Conservation (phyloP, 108 stramenopile species). For the Asterionellopsis glacialis region DNA sequence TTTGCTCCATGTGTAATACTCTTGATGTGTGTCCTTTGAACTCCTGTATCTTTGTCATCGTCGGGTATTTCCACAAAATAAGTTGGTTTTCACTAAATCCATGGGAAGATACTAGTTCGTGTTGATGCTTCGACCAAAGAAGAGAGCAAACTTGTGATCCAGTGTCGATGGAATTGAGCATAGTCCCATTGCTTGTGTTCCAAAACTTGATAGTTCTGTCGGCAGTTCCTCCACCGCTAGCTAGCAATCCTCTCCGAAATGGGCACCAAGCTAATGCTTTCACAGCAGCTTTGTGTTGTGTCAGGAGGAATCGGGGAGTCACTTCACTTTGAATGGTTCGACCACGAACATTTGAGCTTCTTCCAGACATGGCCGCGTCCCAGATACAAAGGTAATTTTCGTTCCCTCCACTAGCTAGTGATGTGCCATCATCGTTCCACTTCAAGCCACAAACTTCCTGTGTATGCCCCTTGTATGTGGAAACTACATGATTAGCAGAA, state of each 20-base stretch:
- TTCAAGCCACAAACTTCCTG: constrained; percentile 74
- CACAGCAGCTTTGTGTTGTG: constrained; percentile 97
- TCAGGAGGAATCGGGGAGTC: constrained; percentile 72
- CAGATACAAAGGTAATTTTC: constrained; percentile 97
- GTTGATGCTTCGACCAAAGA: constrained; percentile 91
- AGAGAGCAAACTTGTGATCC: constrained; percentile 97
- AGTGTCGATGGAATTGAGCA: constrained; percentile 96
- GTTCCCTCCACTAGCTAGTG: constrained; percentile 96
- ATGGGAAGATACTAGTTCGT: constrained; percentile 93
- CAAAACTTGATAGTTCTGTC: constrained; percentile 99
- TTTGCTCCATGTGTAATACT: constrained; percentile 89
- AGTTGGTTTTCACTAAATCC: constrained; percentile 96
- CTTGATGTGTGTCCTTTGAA: constrained; percentile 94
- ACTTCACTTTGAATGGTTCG: constrained; percentile 63
- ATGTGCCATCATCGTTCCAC: constrained; percentile 82
- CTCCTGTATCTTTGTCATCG: constrained; percentile 94
- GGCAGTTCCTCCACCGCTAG: constrained; percentile 97
- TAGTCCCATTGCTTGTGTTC: constrained; percentile 90
- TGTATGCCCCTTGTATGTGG: constrained; percentile 62
- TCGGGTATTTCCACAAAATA: constrained; percentile 97
- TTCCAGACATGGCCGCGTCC: constrained; percentile 82
- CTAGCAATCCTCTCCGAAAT: constrained; percentile 93
- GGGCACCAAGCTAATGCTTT: constrained; percentile 99
- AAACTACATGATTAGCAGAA: constrained; percentile 49
- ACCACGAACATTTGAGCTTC: constrained; percentile 28